Evolutionary conservation across 2,329 filamentous ascomycete species (phyloP), one percentile per base, ranked within the genome.

Genomic region (Penicillium sp.): DNA sequence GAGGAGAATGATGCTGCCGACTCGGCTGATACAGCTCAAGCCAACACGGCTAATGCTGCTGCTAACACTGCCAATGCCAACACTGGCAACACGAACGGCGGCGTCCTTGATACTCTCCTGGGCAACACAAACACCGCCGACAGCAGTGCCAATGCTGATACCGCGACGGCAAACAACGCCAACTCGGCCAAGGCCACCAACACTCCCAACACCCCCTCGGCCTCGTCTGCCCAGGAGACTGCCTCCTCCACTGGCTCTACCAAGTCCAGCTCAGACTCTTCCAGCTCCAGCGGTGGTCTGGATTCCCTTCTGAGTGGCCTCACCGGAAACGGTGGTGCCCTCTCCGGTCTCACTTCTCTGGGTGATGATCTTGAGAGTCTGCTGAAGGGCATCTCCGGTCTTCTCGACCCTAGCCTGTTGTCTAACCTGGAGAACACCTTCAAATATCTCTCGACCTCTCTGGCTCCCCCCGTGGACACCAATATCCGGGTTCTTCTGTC

Each of bases 391-490:
- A 6, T 60, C 4, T 21, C 29, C 3, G 46, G 46, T 47, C 48
- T 65, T 23, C 52, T 64, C 4, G 43, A 60, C 48, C 61, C 62
- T n/a, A 44, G 46, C 45, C 46, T 65, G 34, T 43, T 65, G 23
- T 49, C 32, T n/a, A 43, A 61, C 21, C 17, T 65, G 18, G 51
- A 52, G 15, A 24, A 56, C n/a, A 64, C 55, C 30, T 64, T 65
- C 55, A 55, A 63, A 40, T 65, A 60, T 47, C 52, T 65, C 15
- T 63, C 58, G 3, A 64, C 61, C n/a, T 15, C 41, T 27, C 42
- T 65, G 51, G 62, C 62, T 26, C 62, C 62, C 7, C 62, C 62
- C 0, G 62, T 65, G 4, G 61, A 65, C 42, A 60, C 40, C 51
- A 56, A 64, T 24, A 49, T 65, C 15, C 61, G 58, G n/a, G 42